Percentiles rank a stretch among this genome's conserved stretches.
Evolutionary conservation across 108 stramenopile species (phyloP).

Genomic region (Nannochloropsis oceanica): DNA sequence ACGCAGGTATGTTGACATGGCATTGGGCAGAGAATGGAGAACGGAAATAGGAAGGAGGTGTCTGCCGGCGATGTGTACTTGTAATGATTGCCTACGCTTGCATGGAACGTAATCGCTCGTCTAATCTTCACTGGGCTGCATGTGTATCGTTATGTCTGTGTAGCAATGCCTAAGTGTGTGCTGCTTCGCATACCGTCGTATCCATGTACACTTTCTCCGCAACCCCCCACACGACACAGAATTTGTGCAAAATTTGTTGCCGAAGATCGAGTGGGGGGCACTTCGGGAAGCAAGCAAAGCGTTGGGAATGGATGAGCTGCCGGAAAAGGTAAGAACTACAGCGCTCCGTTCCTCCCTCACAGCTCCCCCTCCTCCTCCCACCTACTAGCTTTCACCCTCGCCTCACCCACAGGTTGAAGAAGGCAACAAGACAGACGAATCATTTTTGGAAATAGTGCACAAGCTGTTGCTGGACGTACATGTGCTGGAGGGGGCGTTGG

Average conservation of each 20-base stretch:
- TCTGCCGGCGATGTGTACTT: not conserved
- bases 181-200: too few relatives aligned
- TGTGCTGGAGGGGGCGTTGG: conserved; percentile 62
- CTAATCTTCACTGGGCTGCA: too few relatives aligned
- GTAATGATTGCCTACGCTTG: not conserved
- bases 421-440: not conserved
- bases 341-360: not conserved
- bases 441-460: conserved; percentile 21
- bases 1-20: conserved; percentile 2
- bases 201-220: too few relatives aligned
- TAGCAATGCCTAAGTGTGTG: too few relatives aligned
- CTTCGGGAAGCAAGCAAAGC: not conserved
- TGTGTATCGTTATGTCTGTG: too few relatives aligned
- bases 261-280: not conserved
- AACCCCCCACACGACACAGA: not conserved
- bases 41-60: not conserved
- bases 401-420: not conserved
- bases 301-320: conserved; percentile 2
- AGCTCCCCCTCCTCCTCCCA: not conserved
- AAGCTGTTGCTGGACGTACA: conserved; percentile 48
- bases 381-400: not conserved
- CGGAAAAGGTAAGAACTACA: conserved; percentile 6
- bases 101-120: not conserved
- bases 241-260: not conserved
- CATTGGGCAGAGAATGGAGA: not conserved